These are phyloP conservation scores for Sextonia rubra DNA, from an alignment of 164 flowering plant species.

Conservation along the genomic window DNA sequence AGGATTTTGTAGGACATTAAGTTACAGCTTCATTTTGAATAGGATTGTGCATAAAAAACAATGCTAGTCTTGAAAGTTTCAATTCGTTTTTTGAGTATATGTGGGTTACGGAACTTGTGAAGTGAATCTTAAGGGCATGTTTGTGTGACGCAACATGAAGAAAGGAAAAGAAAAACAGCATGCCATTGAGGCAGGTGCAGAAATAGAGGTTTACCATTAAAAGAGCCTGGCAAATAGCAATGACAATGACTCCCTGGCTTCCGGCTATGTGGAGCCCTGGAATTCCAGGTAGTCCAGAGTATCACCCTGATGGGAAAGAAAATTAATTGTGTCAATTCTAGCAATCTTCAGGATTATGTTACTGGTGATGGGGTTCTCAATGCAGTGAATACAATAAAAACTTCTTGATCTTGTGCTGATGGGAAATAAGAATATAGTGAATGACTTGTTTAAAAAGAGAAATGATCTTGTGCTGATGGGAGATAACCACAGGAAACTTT, in stretches of 20 bases:
- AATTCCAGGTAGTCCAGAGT: slow-evolving; percentile 92
- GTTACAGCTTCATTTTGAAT: neutral
- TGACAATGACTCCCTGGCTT: slow-evolving; percentile 88
- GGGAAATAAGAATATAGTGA: neutral
- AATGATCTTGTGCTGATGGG: too few species aligned
- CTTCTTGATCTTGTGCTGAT: neutral
- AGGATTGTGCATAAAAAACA: too few species aligned
- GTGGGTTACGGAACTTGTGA: too few species aligned
- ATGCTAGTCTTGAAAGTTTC: too few species aligned
- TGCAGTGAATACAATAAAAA: neutral
- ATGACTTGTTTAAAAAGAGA: neutral
- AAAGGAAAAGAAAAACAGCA: neutral
- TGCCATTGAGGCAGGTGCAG: neutral
- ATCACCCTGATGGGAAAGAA: slow-evolving; percentile 60
- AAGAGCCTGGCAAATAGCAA: slow-evolving; percentile 91
- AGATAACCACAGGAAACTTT: too few species aligned
- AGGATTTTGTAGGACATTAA: neutral
- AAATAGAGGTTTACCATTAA: slow-evolving; percentile 59
- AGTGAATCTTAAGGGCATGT: neutral
- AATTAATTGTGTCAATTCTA: neutral
- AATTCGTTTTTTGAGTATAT: too few species aligned
- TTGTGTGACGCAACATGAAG: too few species aligned
- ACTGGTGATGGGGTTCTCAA: neutral
- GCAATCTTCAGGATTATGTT: neutral
- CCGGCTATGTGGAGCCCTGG: slow-evolving; percentile 97